Evolutionary conservation across 2,329 filamentous ascomycete genomes (phyloP), one percentile per base, ranked within the genome.

Genomic region (Aspergillus brunneoviolaceus): DNA sequence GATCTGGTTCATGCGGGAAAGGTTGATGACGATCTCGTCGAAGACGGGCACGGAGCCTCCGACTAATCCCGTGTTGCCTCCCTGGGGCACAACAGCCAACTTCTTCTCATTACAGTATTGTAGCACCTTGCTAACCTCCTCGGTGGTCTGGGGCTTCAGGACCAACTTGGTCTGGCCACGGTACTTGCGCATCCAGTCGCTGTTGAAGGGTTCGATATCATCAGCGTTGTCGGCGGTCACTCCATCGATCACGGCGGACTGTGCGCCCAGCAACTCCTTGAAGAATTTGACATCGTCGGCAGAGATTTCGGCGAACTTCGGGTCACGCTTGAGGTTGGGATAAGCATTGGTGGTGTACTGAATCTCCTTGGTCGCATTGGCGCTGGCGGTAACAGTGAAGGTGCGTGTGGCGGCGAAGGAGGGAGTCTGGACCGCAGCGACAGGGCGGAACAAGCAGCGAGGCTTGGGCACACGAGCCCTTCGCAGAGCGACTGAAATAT

Each of bases 151-250:
- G 11, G 95, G 95, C 79, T 92, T 96, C 63, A 99, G 80, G 4
- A 98, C 92, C 27, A 99, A 81, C 71, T 88, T 87, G 62, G 91
- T 87, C 77, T 97, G 92, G 31, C 95, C 96, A 62, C 91, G 88
- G 81, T 96, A 99, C 80, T 99, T 99, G 77, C 91, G 89, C 93
- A 99, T 97, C 95, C 96, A 99, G 79, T 99, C 95, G 73, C 88
- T 87, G 78, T 99, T 99, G 84, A 92, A 99, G 7, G 90, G 85
- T 74, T 95, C 91, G 65, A 98, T 84, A 73, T 98, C 95, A 69
- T 91, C 90, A 2, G 83, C 80, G 14, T 87, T 87, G 76, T 93
- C 87, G 67, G 86, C 77, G 3, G 87, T 91, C 57, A 96, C 84
- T 54, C 91, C 91, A 73, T 97, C 93, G 62, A 98, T 86, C 55